Percentiles rank a stretch among this genome's conserved stretches.
Evolutionary conservation across 2,329 filamentous ascomycete genomes (phyloP).

Genomic region (Amauroascus niger): DNA sequence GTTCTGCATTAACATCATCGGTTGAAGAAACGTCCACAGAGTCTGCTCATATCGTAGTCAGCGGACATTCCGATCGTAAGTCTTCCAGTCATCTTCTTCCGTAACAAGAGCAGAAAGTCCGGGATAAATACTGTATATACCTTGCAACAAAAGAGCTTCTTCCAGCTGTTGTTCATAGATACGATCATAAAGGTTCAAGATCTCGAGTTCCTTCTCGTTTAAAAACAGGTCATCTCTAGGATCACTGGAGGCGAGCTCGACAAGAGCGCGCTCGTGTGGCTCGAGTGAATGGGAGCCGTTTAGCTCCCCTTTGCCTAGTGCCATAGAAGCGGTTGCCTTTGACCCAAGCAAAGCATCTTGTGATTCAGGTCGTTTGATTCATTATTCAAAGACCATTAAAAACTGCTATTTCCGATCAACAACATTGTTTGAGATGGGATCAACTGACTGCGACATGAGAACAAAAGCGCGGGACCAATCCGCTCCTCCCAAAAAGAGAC

Average conservation of each 20-base stretch:
- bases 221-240: slow-evolving; percentile 46
- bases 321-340: slow-evolving; percentile 24
- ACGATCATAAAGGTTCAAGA: slow-evolving; percentile 61
- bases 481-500: slow-evolving; percentile 3
- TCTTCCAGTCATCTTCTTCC: neutral
- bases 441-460: neutral
- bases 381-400: too few species aligned
- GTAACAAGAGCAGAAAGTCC: neutral
- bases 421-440: too few species aligned
- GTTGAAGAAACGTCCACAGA: slow-evolving; percentile 21
- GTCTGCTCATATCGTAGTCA: slow-evolving; percentile 2
- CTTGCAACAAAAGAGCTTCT: slow-evolving; percentile 52
- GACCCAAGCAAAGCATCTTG: slow-evolving; percentile 6
- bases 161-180: slow-evolving; percentile 63
- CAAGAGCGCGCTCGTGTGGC: slow-evolving; percentile 27
- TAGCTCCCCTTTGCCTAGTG: slow-evolving; percentile 24
- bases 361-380: neutral
- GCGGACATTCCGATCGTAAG: neutral
- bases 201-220: slow-evolving; percentile 55
- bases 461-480: neutral
- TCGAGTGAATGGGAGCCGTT: slow-evolving; percentile 25
- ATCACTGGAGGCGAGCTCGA: slow-evolving; percentile 36
- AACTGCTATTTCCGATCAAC: too few species aligned
- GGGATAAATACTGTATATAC: slow-evolving; percentile 20
- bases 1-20: slow-evolving; percentile 44